Base-by-base conservation (phyloP, 2,329 filamentous ascomycete genomes). In the Scolecobasidium constrictum region DNA sequence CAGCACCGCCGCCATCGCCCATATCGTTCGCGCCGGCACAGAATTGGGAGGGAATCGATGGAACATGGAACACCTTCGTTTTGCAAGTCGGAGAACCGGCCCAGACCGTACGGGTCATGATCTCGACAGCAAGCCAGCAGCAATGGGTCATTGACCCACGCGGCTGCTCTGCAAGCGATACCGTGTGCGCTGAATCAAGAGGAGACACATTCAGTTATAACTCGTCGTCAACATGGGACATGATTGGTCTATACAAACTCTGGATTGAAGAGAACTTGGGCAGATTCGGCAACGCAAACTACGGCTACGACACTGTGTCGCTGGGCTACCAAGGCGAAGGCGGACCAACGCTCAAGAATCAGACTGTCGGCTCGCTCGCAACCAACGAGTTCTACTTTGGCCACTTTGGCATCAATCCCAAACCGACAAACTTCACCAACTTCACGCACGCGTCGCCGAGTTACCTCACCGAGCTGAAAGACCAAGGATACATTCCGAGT, bases 71-170 rank as follows among this genome's bases (percentile, higher is more conserved):
- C 13, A 75, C 80, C 5, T 76, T 85, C 49, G 68, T 66, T 11
- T 66, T 87, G 46, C 72, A 64, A 51, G 67, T 73, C 16, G 78
- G 77, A 40, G 64, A 61, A 5, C 72, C 75, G 12, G 56, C 59
- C 18, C 71, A 76, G 53, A 60, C 63, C 43, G 63, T 77, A 23
- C 71, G 73, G 49, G 68, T 78, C 40, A 64, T 75, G 11, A 68
- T 80, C 40, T 85, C 79, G 53, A 86, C 81, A 4, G 71, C 73
- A 11, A 68, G 79, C 34, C 83, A 83, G 26, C 81, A 86, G 58
- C 77, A 81, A 35, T 86, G 81, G 81, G 71, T 77, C 3, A 65
- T 86, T 31, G 69, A 78, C 41, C 63, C 70, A 1, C 66, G 69
- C 46, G 78, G 76, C 44, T 82, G 77, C 47, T 55, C 56, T 37